A percentile compares a stretch with the other conserved stretches of the same genome.
phyloP scores from a whole-genome alignment of 2,329 filamentous ascomycete species.

The Lanzia echinophila region DNA sequence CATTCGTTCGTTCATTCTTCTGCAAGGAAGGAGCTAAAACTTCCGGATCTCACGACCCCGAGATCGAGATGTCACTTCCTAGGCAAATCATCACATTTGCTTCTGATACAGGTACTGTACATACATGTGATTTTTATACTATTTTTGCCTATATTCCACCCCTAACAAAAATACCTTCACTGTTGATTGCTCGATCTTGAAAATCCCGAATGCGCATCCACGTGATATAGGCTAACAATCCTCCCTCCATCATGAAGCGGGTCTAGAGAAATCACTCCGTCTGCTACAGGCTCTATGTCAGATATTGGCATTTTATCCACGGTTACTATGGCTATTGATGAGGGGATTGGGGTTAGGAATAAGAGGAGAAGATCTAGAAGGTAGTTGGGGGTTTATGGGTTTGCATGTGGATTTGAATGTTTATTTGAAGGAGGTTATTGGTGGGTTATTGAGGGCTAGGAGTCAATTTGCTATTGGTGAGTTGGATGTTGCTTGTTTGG shows the following conservation, averaged over 20 bases:
- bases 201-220: background rate
- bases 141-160: no score
- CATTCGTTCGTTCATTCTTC: slow-evolving; percentile 12
- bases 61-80: background rate
- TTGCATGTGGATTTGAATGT: slow-evolving; percentile 28
- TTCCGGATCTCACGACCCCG: background rate
- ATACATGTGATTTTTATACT: background rate
- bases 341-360: slow-evolving; percentile 28
- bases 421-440: slow-evolving; percentile 21
- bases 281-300: slow-evolving; percentile 47
- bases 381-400: background rate
- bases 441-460: slow-evolving; percentile 31
- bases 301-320: slow-evolving; percentile 41
- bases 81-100: slow-evolving; percentile 1
- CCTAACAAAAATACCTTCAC: background rate
- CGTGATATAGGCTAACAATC: background rate
- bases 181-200: background rate
- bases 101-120: slow-evolving; percentile 21
- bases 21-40: no score
- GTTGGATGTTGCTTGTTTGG: slow-evolving; percentile 10
- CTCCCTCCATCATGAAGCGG: slow-evolving; percentile 36
- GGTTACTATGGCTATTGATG: background rate
- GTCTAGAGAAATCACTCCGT: slow-evolving; percentile 55
- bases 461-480: slow-evolving; percentile 38
- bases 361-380: slow-evolving; percentile 15